Percentiles rank a stretch among this genome's conserved stretches.
Conservation (phyloP, 345 rosid genomes). For the Clarkia xantiana region DNA sequence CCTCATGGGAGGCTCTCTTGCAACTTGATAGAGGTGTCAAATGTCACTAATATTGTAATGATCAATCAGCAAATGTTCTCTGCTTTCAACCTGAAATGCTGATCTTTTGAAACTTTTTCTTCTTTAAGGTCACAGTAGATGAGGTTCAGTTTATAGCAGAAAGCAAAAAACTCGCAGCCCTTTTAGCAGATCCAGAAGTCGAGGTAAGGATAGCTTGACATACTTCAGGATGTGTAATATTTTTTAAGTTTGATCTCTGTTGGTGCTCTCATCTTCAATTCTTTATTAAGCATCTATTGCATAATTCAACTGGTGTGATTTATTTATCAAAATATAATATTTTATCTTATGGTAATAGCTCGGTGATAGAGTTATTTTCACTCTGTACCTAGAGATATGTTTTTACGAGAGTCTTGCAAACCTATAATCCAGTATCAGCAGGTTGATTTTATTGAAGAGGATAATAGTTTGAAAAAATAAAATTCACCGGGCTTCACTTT, state of each 20-base stretch:
- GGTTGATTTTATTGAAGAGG: no score
- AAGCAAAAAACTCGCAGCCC: constrained; percentile 66
- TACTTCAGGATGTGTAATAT: background rate
- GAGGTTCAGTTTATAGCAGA: constrained; percentile 62
- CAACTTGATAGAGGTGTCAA: constrained; percentile 63
- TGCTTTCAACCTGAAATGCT: constrained; percentile 7
- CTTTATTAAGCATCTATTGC: background rate
- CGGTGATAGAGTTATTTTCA: no score
- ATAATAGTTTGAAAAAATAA: no score
- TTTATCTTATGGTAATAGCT: no score
- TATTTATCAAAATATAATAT: no score
- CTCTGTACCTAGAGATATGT: no score
- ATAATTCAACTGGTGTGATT: background rate
- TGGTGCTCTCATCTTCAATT: background rate
- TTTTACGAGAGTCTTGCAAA: no score
- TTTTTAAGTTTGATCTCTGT: background rate
- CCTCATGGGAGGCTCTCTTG: constrained; percentile 71
- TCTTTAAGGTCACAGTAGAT: constrained; percentile 22
- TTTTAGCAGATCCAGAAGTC: constrained; percentile 84
- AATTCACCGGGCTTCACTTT: no score
- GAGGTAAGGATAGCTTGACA: constrained; percentile 41
- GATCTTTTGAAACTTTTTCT: background rate
- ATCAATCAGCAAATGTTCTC: background rate
- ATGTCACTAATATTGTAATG: background rate
- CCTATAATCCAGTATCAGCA: no score